These are phyloP conservation scores for Conringia planisiliqua DNA, from an alignment of 345 rosid species.

Conservation along the genomic window DNA sequence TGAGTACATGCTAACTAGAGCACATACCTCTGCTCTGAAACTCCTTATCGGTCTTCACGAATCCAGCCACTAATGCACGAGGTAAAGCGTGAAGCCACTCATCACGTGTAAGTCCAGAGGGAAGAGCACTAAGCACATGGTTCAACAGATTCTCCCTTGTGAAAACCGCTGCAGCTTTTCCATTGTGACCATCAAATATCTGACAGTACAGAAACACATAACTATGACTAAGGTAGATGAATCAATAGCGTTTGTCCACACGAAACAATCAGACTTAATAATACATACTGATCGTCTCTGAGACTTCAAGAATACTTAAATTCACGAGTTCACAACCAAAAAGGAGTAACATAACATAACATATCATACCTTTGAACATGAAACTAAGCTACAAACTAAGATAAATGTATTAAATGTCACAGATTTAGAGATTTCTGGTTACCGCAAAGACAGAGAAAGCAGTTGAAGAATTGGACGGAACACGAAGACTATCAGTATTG, in stretches of 20 bases:
- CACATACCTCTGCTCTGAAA: slow-evolving; percentile 77
- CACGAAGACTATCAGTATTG: slow-evolving; percentile 61
- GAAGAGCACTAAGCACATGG: slow-evolving; percentile 72
- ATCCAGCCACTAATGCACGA: slow-evolving; percentile 86
- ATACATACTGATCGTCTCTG: not conserved
- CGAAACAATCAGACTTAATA: not conserved
- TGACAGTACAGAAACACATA: slow-evolving; percentile 32
- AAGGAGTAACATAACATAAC: not conserved
- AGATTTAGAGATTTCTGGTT: slow-evolving; percentile 7
- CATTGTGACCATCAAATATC: slow-evolving; percentile 95
- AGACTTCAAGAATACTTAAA: not conserved
- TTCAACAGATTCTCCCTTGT: slow-evolving; percentile 68
- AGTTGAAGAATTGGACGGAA: slow-evolving; percentile 62
- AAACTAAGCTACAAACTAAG: not conserved
- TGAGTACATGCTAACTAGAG: too few relatives aligned
- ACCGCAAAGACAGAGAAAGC: slow-evolving; percentile 80
- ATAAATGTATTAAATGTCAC: not conserved
- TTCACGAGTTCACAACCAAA: not conserved
- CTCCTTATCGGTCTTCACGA: slow-evolving; percentile 92
- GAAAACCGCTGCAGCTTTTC: slow-evolving; percentile 85
- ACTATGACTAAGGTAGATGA: not conserved
- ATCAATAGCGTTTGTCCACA: not conserved
- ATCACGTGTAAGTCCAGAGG: slow-evolving; percentile 64
- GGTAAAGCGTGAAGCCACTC: slow-evolving; percentile 92
- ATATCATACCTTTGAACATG: not conserved